These are phyloP conservation scores for Neonectria sp. DNA, from an alignment of 2,329 filamentous ascomycete species.

Conservation along the genomic window DNA sequence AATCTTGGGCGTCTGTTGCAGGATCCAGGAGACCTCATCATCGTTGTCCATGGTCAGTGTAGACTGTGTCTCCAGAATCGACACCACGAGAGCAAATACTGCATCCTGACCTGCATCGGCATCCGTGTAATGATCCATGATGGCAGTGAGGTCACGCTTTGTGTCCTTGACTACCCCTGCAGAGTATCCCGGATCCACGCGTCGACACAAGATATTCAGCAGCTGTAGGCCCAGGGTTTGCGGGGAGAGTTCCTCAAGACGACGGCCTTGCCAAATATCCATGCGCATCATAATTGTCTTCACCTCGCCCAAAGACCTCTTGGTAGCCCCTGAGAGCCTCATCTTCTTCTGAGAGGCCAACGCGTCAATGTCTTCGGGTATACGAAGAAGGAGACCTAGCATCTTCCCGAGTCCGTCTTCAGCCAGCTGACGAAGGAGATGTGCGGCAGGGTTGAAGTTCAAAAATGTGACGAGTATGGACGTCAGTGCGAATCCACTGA, in stretches of 20 bases:
- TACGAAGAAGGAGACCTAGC: slow-evolving; percentile 68
- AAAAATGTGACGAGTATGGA: slow-evolving; percentile 76
- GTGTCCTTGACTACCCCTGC: slow-evolving; percentile 50
- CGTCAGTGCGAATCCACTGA: slow-evolving; percentile 75
- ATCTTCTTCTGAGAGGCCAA: slow-evolving; percentile 76
- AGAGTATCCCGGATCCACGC: slow-evolving; percentile 47
- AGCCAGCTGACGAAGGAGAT: slow-evolving; percentile 71
- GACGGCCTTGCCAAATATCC: slow-evolving; percentile 72
- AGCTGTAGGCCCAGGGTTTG: slow-evolving; percentile 75
- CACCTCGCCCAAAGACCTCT: slow-evolving; percentile 69
- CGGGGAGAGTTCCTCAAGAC: slow-evolving; percentile 69
- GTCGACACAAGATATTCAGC: slow-evolving; percentile 62
- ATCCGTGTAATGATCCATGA: slow-evolving; percentile 43
- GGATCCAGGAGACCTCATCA: slow-evolving; percentile 41
- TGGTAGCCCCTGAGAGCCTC: slow-evolving; percentile 78
- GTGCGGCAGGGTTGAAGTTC: slow-evolving; percentile 71
- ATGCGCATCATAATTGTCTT: slow-evolving; percentile 67
- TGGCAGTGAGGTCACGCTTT: slow-evolving; percentile 44
- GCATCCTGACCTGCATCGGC: slow-evolving; percentile 44
- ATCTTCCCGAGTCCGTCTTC: slow-evolving; percentile 69
- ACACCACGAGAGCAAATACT: slow-evolving; percentile 62
- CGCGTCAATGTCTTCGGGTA: slow-evolving; percentile 68
- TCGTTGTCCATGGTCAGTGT: slow-evolving; percentile 44
- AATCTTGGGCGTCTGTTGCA: slow-evolving; percentile 48
- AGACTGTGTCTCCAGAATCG: slow-evolving; percentile 55